Percentiles rank a stretch among this genome's conserved stretches.
Evolutionary conservation across 192 early-diverging fungal genomes (phyloP).

Genomic region (Backusella tarrabulga): DNA sequence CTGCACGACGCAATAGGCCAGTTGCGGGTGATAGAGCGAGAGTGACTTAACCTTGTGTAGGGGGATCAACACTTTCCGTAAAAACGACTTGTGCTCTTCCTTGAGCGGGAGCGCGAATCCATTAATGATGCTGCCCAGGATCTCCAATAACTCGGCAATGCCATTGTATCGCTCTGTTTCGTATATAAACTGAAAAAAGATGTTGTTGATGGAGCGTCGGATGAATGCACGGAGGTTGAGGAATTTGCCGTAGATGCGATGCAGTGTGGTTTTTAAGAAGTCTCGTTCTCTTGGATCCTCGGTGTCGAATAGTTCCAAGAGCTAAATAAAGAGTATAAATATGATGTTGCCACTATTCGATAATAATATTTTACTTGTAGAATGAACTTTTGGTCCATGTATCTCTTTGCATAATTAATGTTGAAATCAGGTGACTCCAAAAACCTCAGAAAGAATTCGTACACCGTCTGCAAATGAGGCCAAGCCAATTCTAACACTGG

Average conservation of each 20-base stretch:
- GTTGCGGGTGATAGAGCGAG: constrained; percentile 92
- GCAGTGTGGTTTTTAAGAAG: constrained; percentile 96
- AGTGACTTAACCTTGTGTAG: constrained; percentile 95
- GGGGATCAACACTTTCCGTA: constrained; percentile 89
- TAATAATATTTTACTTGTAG: constrained; percentile 63
- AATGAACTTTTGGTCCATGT: constrained; percentile 94
- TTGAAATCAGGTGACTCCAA: constrained; percentile 98
- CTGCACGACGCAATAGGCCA: constrained; percentile 98
- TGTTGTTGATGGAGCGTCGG: constrained; percentile 94
- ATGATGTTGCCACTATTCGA: constrained; percentile 36
- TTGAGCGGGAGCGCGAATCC: constrained; percentile 98
- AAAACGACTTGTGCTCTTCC: constrained; percentile 97
- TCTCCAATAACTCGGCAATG: constrained; percentile 96
- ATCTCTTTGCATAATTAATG: constrained; percentile 92
- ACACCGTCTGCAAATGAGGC: constrained; percentile 98
- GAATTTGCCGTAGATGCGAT: constrained; percentile 99
- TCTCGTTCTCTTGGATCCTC: constrained; percentile 99
- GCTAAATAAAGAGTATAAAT: constrained; percentile 55
- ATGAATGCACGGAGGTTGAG: constrained; percentile 97
- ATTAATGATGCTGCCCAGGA: constrained; percentile 92
- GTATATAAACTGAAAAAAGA: constrained; percentile 98
- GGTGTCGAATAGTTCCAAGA: constrained; percentile 95
- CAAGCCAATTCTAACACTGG: constrained; percentile 95
- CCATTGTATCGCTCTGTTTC: constrained; percentile 97
- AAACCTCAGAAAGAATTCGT: constrained; percentile 97